These are phyloP conservation scores for Piper longum DNA, from an alignment of 164 flowering plant genomes.

Conservation along the genomic window DNA sequence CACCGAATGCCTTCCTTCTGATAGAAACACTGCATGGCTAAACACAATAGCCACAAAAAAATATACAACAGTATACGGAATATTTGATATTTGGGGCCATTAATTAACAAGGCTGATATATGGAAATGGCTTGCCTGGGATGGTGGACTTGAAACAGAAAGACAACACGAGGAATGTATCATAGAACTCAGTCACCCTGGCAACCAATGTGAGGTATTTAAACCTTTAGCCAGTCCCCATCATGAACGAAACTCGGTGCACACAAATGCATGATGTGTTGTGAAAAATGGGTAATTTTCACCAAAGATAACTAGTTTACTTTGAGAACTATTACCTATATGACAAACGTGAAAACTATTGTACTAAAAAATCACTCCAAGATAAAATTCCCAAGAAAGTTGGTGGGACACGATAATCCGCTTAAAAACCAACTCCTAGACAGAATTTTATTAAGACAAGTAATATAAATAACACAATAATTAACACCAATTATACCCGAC, in stretches of 20 bases:
- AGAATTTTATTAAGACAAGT: no score
- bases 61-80: conserved; percentile 3
- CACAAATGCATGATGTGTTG: neutral
- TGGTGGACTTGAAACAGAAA: neutral
- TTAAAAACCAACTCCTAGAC: no score
- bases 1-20: conserved; percentile 23
- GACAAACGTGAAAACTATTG: no score
- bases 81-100: conserved; percentile 9
- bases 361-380: no score
- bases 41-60: conserved; percentile 9
- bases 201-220: neutral
- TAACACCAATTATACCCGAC: no score
- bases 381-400: no score
- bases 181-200: neutral
- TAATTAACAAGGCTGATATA: neutral
- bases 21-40: conserved; percentile 7
- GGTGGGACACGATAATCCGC: no score
- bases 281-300: no score
- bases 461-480: no score
- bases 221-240: neutral
- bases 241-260: neutral
- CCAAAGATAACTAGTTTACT: no score
- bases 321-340: no score
- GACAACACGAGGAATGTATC: neutral
- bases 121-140: neutral